Evolutionary conservation across 1,284 basidiomycete species (phyloP).

Genomic region (Ceratorhiza oryzae-sativae): DNA sequence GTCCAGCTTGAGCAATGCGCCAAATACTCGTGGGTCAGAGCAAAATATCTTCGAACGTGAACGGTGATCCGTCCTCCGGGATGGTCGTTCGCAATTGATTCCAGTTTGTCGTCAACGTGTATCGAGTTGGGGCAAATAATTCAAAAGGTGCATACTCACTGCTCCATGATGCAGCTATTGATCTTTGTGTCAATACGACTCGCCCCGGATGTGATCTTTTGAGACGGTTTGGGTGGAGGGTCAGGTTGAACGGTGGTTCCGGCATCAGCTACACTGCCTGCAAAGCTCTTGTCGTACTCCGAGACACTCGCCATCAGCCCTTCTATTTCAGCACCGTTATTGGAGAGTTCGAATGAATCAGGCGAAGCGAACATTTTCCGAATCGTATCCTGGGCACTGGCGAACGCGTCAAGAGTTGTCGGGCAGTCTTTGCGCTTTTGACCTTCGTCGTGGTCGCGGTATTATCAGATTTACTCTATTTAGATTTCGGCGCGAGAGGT

Average conservation of each 20-base stretch:
- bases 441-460: not conserved
- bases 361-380: not conserved
- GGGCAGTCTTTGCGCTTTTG: not conserved
- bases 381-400: not conserved
- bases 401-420: slow-evolving; percentile 2
- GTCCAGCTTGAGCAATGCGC: slow-evolving; percentile 55
- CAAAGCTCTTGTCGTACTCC: slow-evolving; percentile 57
- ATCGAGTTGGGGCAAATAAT: no score
- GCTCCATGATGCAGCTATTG: slow-evolving; percentile 62
- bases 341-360: not conserved
- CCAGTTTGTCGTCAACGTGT: no score
- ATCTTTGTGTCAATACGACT: slow-evolving; percentile 56
- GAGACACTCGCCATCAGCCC: slow-evolving; percentile 49
- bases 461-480: slow-evolving; percentile 4
- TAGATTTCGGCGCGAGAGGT: not conserved
- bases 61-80: slow-evolving; percentile 60
- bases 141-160: slow-evolving; percentile 60
- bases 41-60: slow-evolving; percentile 64
- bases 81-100: slow-evolving; percentile 65
- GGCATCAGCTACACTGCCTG: slow-evolving; percentile 48
- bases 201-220: no score
- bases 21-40: slow-evolving; percentile 61
- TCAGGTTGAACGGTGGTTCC: no score
- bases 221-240: no score
- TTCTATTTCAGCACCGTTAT: not conserved